Percentiles rank a stretch among this genome's conserved stretches.
Conservation (phyloP, 2,329 filamentous ascomycete genomes). For the Dothideomycetes sp. region DNA sequence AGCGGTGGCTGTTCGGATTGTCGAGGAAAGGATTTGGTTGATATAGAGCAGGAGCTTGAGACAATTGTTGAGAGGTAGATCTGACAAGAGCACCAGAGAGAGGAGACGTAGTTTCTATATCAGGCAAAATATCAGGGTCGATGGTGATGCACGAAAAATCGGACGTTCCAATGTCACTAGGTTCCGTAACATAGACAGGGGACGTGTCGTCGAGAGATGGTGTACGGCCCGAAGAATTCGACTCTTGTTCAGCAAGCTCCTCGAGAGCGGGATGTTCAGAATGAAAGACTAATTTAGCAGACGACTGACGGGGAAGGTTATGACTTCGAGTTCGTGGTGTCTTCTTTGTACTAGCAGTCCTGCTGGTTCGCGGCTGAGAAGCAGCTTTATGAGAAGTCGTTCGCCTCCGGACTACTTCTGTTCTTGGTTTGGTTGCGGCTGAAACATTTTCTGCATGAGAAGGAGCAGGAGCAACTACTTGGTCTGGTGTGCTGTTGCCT, state of each 20-base stretch:
- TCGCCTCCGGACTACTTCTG: no score
- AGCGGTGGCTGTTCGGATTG: constrained; percentile 6
- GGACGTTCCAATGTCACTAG: not conserved
- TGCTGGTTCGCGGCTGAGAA: constrained; percentile 10
- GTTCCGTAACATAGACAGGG: no score
- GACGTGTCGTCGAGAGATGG: constrained; percentile 1
- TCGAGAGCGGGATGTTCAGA: not conserved
- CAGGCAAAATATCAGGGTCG: not conserved
- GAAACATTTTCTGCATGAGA: no score
- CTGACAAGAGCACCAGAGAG: constrained; percentile 1
- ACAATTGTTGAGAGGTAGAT: not conserved
- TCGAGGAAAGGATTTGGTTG: constrained; percentile 4
- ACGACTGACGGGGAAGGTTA: constrained; percentile 7
- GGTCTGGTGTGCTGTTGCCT: constrained; percentile 6
- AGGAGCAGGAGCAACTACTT: constrained; percentile 6
- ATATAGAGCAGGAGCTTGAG: constrained; percentile 1
- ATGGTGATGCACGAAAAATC: not conserved
- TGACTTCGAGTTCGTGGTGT: constrained; percentile 6
- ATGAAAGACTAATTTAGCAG: constrained; percentile 8
- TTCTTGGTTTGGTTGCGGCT: constrained; percentile 10
- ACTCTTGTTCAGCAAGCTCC: not conserved
- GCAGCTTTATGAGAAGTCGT: no score
- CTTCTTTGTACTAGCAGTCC: constrained; percentile 5
- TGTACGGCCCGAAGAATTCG: not conserved
- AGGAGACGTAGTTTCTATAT: constrained; percentile 1